These are phyloP conservation scores for Fusarium buharicum DNA, from an alignment of 2,329 filamentous ascomycete species.

Conservation along the genomic window DNA sequence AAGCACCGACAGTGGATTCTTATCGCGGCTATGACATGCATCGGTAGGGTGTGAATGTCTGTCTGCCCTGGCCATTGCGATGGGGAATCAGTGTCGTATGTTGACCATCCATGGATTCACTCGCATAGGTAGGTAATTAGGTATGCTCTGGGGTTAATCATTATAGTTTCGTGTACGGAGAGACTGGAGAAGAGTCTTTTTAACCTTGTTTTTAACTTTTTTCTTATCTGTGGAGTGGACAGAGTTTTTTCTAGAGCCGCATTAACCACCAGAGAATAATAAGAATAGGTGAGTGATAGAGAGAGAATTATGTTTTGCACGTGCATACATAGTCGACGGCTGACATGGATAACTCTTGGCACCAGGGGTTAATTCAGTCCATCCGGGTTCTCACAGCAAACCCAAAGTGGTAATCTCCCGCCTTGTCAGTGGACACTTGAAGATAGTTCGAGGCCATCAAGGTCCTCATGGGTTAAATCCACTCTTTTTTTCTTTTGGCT, in stretches of 20 bases:
- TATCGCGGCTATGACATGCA: neutral
- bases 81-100: neutral
- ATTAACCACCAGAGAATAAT: neutral
- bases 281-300: neutral
- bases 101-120: neutral
- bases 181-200: constrained; percentile 10
- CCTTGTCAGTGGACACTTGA: constrained; percentile 16
- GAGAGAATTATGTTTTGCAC: neutral
- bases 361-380: constrained; percentile 31
- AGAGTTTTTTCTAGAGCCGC: constrained; percentile 25
- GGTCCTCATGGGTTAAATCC: constrained; percentile 29
- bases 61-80: neutral
- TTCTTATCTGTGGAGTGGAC: constrained; percentile 11
- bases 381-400: constrained; percentile 37
- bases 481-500: constrained; percentile 23
- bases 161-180: too few relatives aligned
- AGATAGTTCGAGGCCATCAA: constrained; percentile 36
- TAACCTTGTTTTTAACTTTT: constrained; percentile 36
- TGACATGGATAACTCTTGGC: constrained; percentile 28
- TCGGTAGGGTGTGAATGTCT: constrained; percentile 1
- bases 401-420: constrained; percentile 32
- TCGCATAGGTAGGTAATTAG: too few relatives aligned
- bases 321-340: neutral
- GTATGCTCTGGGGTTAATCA: too few relatives aligned
- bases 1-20: constrained; percentile 1